These are phyloP conservation scores for Dryas octopetala DNA, from an alignment of 306 rosid genomes.

Conservation along the genomic window DNA sequence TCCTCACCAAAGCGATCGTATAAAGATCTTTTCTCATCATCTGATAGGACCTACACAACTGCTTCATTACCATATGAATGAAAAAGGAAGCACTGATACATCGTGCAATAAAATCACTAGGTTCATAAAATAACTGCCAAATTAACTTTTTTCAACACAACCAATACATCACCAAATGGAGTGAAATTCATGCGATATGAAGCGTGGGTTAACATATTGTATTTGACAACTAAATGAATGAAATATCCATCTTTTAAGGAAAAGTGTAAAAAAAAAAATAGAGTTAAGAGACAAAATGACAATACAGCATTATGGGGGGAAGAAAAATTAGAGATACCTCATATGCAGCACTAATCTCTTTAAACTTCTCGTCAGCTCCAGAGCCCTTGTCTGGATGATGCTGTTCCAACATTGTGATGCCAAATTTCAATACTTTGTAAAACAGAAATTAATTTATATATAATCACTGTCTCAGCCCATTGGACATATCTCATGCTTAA, in stretches of 20 bases:
- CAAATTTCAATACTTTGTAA: constrained; percentile 17
- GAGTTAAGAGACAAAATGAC: background rate
- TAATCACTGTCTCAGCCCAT: too few relatives aligned
- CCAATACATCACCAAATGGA: constrained; percentile 11
- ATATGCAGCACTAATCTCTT: constrained; percentile 93
- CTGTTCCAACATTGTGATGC: constrained; percentile 38
- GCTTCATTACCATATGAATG: constrained; percentile 54
- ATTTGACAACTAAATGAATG: background rate
- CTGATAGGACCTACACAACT: constrained; percentile 89
- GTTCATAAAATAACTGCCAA: constrained; percentile 5
- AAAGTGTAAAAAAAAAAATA: background rate
- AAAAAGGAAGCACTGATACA: constrained; percentile 29
- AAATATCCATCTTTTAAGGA: background rate
- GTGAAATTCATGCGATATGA: background rate
- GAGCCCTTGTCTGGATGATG: constrained; percentile 89
- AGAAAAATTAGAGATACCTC: constrained; percentile 57
- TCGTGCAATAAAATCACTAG: constrained; percentile 17
- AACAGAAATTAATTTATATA: background rate
- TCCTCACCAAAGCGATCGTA: constrained; percentile 94
- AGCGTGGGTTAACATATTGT: background rate
- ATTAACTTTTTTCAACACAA: constrained; percentile 16
- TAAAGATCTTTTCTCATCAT: constrained; percentile 89
- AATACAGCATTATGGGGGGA: background rate
- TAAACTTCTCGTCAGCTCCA: constrained; percentile 91
- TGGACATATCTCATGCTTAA: background rate